phyloP scores from a whole-genome alignment of 371 early-diverging fungal genomes.

The Saksenaea oblongispora region DNA sequence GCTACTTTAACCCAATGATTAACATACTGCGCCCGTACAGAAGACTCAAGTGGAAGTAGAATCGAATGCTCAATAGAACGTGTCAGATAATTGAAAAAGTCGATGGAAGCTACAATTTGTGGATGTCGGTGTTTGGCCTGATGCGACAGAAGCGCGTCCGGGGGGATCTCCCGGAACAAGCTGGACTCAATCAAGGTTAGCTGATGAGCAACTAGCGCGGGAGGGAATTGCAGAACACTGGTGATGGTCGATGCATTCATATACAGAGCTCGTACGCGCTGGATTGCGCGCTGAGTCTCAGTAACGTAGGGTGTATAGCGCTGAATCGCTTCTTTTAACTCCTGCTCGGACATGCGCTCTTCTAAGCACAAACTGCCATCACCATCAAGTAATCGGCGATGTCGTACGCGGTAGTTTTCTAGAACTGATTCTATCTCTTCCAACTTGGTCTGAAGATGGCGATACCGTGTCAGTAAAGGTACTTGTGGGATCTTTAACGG shows the following conservation, averaged over 20 bases:
- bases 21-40: conserved; percentile 58
- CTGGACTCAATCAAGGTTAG: conserved; percentile 68
- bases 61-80: conserved; percentile 72
- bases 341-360: conserved; percentile 2
- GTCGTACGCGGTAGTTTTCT: neutral
- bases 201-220: conserved; percentile 68
- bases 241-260: conserved; percentile 55
- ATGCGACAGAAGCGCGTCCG: conserved; percentile 58
- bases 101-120: conserved; percentile 66
- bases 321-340: conserved; percentile 27
- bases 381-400: conserved; percentile 1
- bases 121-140: conserved; percentile 63
- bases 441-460: conserved; percentile 29
- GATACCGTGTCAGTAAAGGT: conserved; percentile 29
- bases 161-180: conserved; percentile 62
- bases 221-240: conserved; percentile 58
- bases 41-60: conserved; percentile 52
- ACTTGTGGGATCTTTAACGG: conserved; percentile 33
- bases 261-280: conserved; percentile 47
- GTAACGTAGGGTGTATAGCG: conserved; percentile 33
- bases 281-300: conserved; percentile 40
- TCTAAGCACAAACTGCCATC: neutral
- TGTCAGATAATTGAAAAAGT: conserved; percentile 79
- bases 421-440: conserved; percentile 19
- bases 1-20: conserved; percentile 74